Evolutionary conservation across 768 basidiomycete species (phyloP), one percentile per base, ranked within the genome.

Genomic region (Rhodotorula graminis): DNA sequence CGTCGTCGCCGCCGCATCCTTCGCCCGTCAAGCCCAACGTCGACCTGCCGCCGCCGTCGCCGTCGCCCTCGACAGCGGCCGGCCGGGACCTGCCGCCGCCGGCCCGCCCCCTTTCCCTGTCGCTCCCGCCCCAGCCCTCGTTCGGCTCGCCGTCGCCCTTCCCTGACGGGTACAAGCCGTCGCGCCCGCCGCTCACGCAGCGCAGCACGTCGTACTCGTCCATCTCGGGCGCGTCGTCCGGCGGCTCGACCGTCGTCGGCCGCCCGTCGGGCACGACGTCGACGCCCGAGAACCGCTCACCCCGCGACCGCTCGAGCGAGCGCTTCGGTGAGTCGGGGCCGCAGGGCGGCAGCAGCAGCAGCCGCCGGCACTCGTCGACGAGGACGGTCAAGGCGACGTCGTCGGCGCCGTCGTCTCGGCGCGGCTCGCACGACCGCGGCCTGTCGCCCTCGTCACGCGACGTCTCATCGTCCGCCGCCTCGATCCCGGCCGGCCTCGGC

Each of bases 171-270:
- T 33, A 47, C 31, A 31, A 29, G 29, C 61, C 61, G 19, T 62
- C 61, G 15, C 61, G 61, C 46, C 61, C 61, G 3, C 61, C 61
- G 6, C 31, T 62, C 19, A 16, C 61, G 6, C 46, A 50, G 46
- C 61, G 61, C 8, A 10, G 44, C 31, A 50, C 31, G n/a, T 49
- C 47, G 16, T 27, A 62, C 42, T 49, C 61, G n/a, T 49, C 47
- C 49, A 19, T 50, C 21, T 62, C 61, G 14, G 23, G 9, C 9
- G 61, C 61, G 21, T 62, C 61, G 9, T 62, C 61, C 21, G 33
- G 47, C 61, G 46, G 46, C 21, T 62, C 61, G 47, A 62, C 61
- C 47, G 47, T 62, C 31, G 8, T 62, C 12, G 61, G 61, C 21
- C 10, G 11, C 3, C 12, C 60, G 3, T 0, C 44, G 14, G n/a